Conservation (phyloP, 2,329 filamentous ascomycete genomes). For the Phialophora chinensis region DNA sequence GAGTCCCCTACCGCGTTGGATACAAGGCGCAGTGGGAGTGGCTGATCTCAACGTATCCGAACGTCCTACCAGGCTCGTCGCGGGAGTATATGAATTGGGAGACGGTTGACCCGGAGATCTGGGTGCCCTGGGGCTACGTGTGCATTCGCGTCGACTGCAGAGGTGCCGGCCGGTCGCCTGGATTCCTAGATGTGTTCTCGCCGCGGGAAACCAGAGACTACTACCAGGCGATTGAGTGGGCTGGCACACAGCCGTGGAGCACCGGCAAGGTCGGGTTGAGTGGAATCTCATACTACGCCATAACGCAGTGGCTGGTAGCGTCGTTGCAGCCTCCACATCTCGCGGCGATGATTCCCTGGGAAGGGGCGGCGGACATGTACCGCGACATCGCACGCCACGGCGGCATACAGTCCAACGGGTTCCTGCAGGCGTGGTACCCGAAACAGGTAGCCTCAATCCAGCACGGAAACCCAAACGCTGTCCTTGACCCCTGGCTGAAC, state of each 20-base stretch:
- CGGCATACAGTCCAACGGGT: slow-evolving; percentile 64
- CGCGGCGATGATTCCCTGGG: slow-evolving; percentile 55
- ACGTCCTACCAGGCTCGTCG: slow-evolving; percentile 27
- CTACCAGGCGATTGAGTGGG: slow-evolving; percentile 53
- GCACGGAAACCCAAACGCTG: slow-evolving; percentile 61
- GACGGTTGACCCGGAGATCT: slow-evolving; percentile 43
- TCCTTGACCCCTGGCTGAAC: slow-evolving; percentile 43
- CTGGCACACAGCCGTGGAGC: slow-evolving; percentile 53
- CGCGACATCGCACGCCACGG: slow-evolving; percentile 64
- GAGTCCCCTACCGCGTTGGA: slow-evolving; percentile 15
- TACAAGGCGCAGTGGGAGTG: slow-evolving; percentile 28
- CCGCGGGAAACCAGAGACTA: slow-evolving; percentile 54
- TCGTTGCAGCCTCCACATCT: slow-evolving; percentile 51
- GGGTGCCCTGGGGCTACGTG: slow-evolving; percentile 41
- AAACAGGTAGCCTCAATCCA: slow-evolving; percentile 65
- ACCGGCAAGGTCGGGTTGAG: slow-evolving; percentile 53
- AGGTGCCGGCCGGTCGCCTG: slow-evolving; percentile 41
- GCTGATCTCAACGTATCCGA: slow-evolving; percentile 26
- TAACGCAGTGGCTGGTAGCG: slow-evolving; percentile 52
- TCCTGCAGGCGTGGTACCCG: slow-evolving; percentile 62
- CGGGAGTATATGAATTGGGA: slow-evolving; percentile 53
- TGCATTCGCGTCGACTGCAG: slow-evolving; percentile 43
- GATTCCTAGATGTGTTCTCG: slow-evolving; percentile 48
- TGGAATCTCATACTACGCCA: slow-evolving; percentile 54
- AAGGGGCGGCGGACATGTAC: slow-evolving; percentile 56